Base-by-base conservation (phyloP, 1,139 yeast genomes). In the Nakaseomyces sp. region DNA sequence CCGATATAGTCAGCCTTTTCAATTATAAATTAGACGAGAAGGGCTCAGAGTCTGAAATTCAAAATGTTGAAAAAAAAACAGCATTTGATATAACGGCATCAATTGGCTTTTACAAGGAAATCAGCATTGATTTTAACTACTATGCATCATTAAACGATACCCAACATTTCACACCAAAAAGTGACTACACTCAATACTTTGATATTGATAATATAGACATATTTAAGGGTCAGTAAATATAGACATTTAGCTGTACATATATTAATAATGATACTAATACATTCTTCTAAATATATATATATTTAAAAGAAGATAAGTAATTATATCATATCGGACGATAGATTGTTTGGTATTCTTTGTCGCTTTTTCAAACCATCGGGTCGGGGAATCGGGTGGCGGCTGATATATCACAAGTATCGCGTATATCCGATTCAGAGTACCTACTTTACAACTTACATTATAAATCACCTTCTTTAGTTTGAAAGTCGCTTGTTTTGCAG, bases 21-120 rank as follows among this genome's bases (percentile, higher is more conserved):
- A 18, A 32, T 13, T 32, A 32, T 19, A 32, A 32, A 19, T 15
- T 32, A 12, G 36, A 32, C 12, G 36, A 32, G 13, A 32, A 32
- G 12, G 18, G n/a, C 24, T 9, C 33, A 5, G 37, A 33, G 13
- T 9, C 18, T 8, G 26, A 35, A n/a, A 8, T 20, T 12, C 10
- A 13, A n/a, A 22, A 4, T n/a, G 12, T 3, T 3, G 18, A 35
- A n/a, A 13, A 20, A 13, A n/a, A 20, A 20, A 13, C 38, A 6
- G 38, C 18, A 12, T 13, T 35, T 13, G 38, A 35, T 22, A 35
- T 35, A 9, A 35, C 28, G 3, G 18, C 38, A 18, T 35, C 38
- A 9, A 35, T 35, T 12, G 38, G 38, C 2, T 35, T 20, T 6
- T 35, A 35, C 13, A 35, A 35, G 12, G 28, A 35, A 22, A 22